phyloP scores from a whole-genome alignment of 1,284 basidiomycete genomes.

The Agaricales sp. region DNA sequence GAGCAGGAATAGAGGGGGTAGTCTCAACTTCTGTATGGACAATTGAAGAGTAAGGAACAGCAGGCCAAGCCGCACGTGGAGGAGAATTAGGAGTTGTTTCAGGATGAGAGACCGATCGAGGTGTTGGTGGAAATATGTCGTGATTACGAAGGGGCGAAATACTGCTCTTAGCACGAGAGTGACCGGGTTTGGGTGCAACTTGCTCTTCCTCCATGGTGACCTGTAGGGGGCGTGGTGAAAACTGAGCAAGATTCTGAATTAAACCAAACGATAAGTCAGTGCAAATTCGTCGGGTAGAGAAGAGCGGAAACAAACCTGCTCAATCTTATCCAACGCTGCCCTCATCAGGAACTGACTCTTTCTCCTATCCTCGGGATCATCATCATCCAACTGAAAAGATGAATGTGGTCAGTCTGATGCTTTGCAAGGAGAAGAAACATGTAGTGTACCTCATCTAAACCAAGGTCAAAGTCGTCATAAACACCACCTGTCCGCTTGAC shows the following conservation, averaged over 20 bases:
- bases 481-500: slow-evolving; percentile 57
- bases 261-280: slow-evolving; percentile 5
- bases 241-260: slow-evolving; percentile 51
- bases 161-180: slow-evolving; percentile 14
- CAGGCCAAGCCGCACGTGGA: slow-evolving; percentile 31
- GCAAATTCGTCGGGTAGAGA: background rate
- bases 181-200: slow-evolving; percentile 13
- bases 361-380: slow-evolving; percentile 60
- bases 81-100: background rate
- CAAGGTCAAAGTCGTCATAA: slow-evolving; percentile 63
- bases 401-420: slow-evolving; percentile 5
- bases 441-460: slow-evolving; percentile 42
- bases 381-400: slow-evolving; percentile 42
- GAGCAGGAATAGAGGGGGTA: slow-evolving; percentile 25
- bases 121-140: background rate
- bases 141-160: slow-evolving; percentile 14
- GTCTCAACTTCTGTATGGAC: slow-evolving; percentile 11
- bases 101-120: background rate
- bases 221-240: slow-evolving; percentile 54
- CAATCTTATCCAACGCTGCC: slow-evolving; percentile 65
- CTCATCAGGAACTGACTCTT: slow-evolving; percentile 62
- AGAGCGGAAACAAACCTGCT: slow-evolving; percentile 36
- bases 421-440: slow-evolving; percentile 5
- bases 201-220: slow-evolving; percentile 35
- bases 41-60: slow-evolving; percentile 33